phyloP scores from a whole-genome alignment of 345 rosid genomes.

The Hibiscus tridactylites region DNA sequence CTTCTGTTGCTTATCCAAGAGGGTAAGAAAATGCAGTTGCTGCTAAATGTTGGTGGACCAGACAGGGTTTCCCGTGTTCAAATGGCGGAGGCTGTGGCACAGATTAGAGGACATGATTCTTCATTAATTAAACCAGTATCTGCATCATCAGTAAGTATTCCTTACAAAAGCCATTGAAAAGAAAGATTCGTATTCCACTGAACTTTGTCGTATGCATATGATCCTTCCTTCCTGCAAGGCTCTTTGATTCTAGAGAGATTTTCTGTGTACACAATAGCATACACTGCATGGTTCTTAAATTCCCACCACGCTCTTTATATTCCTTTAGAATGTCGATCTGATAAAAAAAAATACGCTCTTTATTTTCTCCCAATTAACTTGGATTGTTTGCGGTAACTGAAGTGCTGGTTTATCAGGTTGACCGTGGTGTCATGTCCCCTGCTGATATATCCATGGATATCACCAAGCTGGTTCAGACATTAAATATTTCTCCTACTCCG shows the following conservation, averaged over 20 bases:
- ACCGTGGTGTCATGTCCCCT: constrained; percentile 71
- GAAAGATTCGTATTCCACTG: neutral
- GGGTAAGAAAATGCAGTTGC: constrained; percentile 51
- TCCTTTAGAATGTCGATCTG: neutral
- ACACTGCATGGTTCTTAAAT: neutral
- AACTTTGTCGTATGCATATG: neutral
- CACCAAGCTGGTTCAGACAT: constrained; percentile 47
- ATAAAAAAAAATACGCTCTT: no score
- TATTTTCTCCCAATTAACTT: neutral
- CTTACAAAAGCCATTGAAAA: neutral
- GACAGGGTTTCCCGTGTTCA: constrained; percentile 80
- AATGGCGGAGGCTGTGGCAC: constrained; percentile 80
- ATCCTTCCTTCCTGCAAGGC: neutral
- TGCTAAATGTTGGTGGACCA: constrained; percentile 78
- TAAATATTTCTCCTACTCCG: constrained; percentile 42
- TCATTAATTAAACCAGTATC: constrained; percentile 62
- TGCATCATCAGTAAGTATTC: constrained; percentile 54
- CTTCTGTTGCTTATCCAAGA: constrained; percentile 30
- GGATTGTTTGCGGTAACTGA: neutral
- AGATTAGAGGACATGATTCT: constrained; percentile 45
- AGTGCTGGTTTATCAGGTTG: constrained; percentile 37
- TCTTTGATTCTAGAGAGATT: neutral
- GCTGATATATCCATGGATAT: constrained; percentile 88
- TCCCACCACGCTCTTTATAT: neutral
- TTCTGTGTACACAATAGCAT: neutral